Percentiles rank a stretch among this genome's conserved stretches.
phyloP scores from a whole-genome alignment of 192 early-diverging fungal genomes.

The Coemansia sp. region DNA sequence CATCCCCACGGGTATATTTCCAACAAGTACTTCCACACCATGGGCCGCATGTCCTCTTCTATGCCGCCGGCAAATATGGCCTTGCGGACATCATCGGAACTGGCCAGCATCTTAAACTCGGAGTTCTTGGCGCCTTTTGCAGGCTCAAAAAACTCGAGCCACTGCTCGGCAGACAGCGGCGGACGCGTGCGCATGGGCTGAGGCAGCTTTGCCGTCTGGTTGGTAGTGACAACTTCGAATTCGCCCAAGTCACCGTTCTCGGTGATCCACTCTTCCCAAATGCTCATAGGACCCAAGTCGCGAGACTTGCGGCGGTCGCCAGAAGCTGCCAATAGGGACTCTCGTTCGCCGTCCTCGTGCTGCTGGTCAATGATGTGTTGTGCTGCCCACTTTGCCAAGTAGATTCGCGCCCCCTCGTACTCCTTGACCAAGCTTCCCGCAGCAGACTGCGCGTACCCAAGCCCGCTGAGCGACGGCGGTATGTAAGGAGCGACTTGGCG shows the following conservation, averaged over 20 bases:
- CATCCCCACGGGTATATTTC: conserved; percentile 82
- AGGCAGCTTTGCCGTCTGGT: conserved; percentile 29
- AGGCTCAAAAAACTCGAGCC: conserved; percentile 69
- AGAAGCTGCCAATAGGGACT: conserved; percentile 19
- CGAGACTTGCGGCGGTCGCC: conserved; percentile 1
- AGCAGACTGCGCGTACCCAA: conserved; percentile 55
- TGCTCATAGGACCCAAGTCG: conserved; percentile 18
- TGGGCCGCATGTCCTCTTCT: conserved; percentile 70
- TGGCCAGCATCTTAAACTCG: conserved; percentile 47
- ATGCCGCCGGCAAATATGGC: conserved; percentile 76
- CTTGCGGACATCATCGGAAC: conserved; percentile 54
- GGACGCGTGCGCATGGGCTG: conserved; percentile 46
- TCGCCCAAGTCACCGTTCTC: conserved; percentile 42
- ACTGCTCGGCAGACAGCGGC: conserved; percentile 62
- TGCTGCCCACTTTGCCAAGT: conserved; percentile 77
- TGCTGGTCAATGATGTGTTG: conserved; percentile 53
- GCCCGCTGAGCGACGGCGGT: conserved; percentile 52
- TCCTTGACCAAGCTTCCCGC: conserved; percentile 66
- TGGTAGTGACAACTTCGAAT: conserved; percentile 47
- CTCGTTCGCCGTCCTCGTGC: conserved; percentile 48
- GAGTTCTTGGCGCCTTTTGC: conserved; percentile 6
- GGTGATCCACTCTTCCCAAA: conserved; percentile 53
- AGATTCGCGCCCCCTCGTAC: conserved; percentile 74
- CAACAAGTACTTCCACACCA: conserved; percentile 89
- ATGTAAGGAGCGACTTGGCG: conserved; percentile 51